phyloP scores from a whole-genome alignment of 495 filamentous ascomycete species.

The Articulospora tetracladia region DNA sequence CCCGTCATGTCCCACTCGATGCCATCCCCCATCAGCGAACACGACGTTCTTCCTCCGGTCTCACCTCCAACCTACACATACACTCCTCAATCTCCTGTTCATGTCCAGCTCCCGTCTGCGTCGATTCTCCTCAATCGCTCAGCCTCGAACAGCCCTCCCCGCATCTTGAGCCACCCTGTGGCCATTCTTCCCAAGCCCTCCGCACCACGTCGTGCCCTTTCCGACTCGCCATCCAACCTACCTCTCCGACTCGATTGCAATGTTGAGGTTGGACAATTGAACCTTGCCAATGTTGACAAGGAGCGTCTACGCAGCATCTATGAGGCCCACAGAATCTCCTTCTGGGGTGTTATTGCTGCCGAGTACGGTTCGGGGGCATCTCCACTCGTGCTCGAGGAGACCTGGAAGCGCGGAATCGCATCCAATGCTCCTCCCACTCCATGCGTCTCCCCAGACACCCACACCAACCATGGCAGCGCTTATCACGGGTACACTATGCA shows the following conservation, averaged over 20 bases:
- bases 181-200: slow-evolving; percentile 58
- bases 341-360: slow-evolving; percentile 67
- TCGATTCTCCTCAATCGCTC: slow-evolving; percentile 20
- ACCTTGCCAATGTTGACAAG: slow-evolving; percentile 52
- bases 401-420: slow-evolving; percentile 52
- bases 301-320: slow-evolving; percentile 65
- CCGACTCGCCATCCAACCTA: slow-evolving; percentile 23
- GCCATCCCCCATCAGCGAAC: slow-evolving; percentile 44
- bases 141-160: slow-evolving; percentile 24
- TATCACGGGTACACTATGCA: slow-evolving; percentile 21
- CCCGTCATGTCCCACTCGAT: slow-evolving; percentile 40
- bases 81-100: slow-evolving; percentile 21
- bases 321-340: slow-evolving; percentile 61
- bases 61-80: slow-evolving; percentile 19
- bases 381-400: slow-evolving; percentile 61
- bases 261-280: slow-evolving; percentile 29
- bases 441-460: slow-evolving; percentile 26
- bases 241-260: slow-evolving; percentile 46
- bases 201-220: slow-evolving; percentile 39
- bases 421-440: slow-evolving; percentile 30
- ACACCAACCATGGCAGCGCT: slow-evolving; percentile 3
- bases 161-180: slow-evolving; percentile 40
- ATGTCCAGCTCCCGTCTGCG: slow-evolving; percentile 24
- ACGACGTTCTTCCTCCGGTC: slow-evolving; percentile 9
- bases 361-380: slow-evolving; percentile 65